Evolutionary conservation across 805 yeast genomes (phyloP), one percentile per base, ranked within the genome.

Genomic region (Naumovozyma dairenensis): DNA sequence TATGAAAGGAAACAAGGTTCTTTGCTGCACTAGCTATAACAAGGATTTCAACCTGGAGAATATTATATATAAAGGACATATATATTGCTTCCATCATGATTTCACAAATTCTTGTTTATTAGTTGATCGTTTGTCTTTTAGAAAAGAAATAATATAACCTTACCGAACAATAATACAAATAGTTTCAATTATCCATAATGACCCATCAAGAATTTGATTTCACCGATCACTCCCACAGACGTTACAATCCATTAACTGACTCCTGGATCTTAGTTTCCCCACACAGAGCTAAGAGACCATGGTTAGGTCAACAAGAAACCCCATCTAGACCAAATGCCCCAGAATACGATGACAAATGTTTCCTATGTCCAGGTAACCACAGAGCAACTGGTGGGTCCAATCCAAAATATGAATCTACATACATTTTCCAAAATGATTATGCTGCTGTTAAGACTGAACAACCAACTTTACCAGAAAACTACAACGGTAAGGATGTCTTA

Each of bases 231-330:
- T 71, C 83, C 2, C 87, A 80, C 49, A 69, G 84, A 43, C 66
- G 89, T 32, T 73, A 63, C 56, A 80, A 80, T 46, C 85, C 84
- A 4, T 65, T 80, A 41, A 67, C 79, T n/a, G 71, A 72, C 34
- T 56, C 69, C n/a, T 77, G 78, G 73, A 74, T 80, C 17, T 62
- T 80, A 32, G 79, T 80, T 32, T 77, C 85, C 12, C 87, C 89
- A 5, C 89, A 80, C 49, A 63, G 87, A 37, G 73, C 85, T 20
- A 76, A 77, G 54, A 65, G 89, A 44, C 87, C 89, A 15, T 80
- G 87, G 87, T 80, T 74, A 53, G 87, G 87, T 24, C 82, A 76
- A 40, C 66, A 74, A 42, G 87, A 80, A 51, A 63, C 62, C 22
- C 53, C 65, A 12, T 46, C 53, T 34, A 62, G 54, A 29, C 63